These are phyloP conservation scores for Aspergillus avenaceus DNA, from an alignment of 495 filamentous ascomycete genomes.

Conservation along the genomic window DNA sequence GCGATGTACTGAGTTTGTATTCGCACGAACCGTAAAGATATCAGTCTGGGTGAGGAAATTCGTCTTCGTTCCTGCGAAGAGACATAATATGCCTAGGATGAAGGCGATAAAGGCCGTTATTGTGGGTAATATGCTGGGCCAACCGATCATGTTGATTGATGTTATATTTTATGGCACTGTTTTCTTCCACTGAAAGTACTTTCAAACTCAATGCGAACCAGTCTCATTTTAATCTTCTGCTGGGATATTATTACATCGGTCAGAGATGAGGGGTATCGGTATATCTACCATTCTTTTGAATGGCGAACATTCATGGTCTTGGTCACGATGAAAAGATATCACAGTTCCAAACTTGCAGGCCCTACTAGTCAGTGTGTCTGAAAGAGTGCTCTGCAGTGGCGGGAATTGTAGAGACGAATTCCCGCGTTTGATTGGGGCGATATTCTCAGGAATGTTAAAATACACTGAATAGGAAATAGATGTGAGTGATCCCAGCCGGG, in stretches of 20 bases:
- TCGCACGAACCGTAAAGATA: constrained; percentile 57
- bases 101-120: constrained; percentile 53
- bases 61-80: constrained; percentile 64
- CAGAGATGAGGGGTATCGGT: not conserved
- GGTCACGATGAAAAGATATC: not conserved
- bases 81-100: constrained; percentile 62
- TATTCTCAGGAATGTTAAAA: not conserved
- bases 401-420: not conserved
- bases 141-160: not conserved
- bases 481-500: not conserved
- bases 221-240: not conserved
- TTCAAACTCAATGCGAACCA: too few species aligned
- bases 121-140: constrained; percentile 17
- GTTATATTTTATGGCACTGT: not conserved
- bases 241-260: not conserved
- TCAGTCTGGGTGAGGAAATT: constrained; percentile 60
- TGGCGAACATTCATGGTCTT: not conserved
- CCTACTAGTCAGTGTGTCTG: too few species aligned
- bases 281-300: not conserved
- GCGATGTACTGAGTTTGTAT: not conserved
- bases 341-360: too few species aligned
- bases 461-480: not conserved
- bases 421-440: not conserved
- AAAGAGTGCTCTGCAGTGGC: too few species aligned
- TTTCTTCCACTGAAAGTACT: too few species aligned